Evolutionary conservation across 257 asterid species (phyloP), one percentile per base, ranked within the genome.

Genomic region (Linderniella brevidens): DNA sequence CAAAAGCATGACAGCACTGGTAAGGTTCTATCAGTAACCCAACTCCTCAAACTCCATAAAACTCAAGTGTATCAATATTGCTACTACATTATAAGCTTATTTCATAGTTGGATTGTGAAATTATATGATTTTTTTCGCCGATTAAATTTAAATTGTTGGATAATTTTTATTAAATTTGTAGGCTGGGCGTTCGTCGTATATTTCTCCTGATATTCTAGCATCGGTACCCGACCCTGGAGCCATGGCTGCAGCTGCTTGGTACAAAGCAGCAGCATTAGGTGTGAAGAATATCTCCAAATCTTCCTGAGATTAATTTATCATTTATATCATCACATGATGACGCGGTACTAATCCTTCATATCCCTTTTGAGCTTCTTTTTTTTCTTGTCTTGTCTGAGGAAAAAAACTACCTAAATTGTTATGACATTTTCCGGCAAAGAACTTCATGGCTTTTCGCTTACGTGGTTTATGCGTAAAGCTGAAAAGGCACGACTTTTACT

Each of bases 221-320:
- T 69, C 92, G 11, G 85, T 81, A 25, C 83, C 93, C 0, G 98
- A 88, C 55, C 98, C 98, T 25, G 98, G 98, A 37, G 98, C 98
- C 20, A 73, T 75, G 93, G 98, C 93, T 41, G 94, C 90, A 62
- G 93, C 94, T 57, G 57, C 74, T 14, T 88, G 94, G 98, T 88
- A 84, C 72, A 56, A 56, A 57, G 96, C 94, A 41, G 87, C 92
- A 15, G 92, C 87, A 39, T 54, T 65, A 41, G 82, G 93, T 54
- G 76, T 78, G 38, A 77, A 68, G 79, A 68, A 62, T 37, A 64
- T 66, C 35, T 41, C 11, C 52, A 54, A 37, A 54, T 51, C 67
- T 35, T 58, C 60, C 8, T 78, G 69, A 61, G 51, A 17, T 0
- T 9, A 43, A 40, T 17, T 42, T 8, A 18, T 46, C 15, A 35